Base-by-base conservation (phyloP, 2,329 filamentous ascomycete species). In the Calycina marina region DNA sequence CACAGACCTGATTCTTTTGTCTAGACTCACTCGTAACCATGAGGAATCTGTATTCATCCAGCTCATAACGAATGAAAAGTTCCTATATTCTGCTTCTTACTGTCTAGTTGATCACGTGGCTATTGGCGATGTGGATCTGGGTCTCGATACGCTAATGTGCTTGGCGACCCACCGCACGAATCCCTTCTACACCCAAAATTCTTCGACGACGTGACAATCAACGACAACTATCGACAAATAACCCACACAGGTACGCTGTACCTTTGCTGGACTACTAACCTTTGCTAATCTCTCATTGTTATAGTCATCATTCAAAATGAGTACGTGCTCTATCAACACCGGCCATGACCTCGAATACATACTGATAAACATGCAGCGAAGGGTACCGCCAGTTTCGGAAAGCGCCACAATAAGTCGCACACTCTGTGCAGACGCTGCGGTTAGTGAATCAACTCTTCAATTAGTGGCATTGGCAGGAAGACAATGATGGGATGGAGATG, bases 361-460 rank as follows among this genome's bases (percentile, higher is more conserved):
- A 43, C 47, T 49, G 30, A 46, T 35, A 37, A 36, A 18, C 28
- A 34, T 30, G 41, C 35, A 52, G 49, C 50, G 28, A 53, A 53
- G 44, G 50, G 50, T 34, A 53, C 50, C 27, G 39, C 40, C 34
- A 42, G 37, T 18, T 53, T 53, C 39, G 50, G 50, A 31, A 49
- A 49, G 37, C 42, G 50, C 35, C 50, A 53, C 39, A 53, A 53
- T 43, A 53, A 53, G 46, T 45, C 48, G 39, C 51, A 53, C 46
- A 52, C 50, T 28, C 35, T 53, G 46, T 53, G 51, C 47, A 46
- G 51, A 48, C 49, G 51, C 32, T 53, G 51, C 46, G 51, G 51
- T 53, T 25, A 51, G 50, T 52, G 6, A 41, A 35, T 37, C 31
- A 18, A 42, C 31, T 32, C 36, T 30, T 16, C 5, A 22, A 30